These are phyloP conservation scores for Aspergillus bridgeri DNA, from an alignment of 495 filamentous ascomycete species.

Conservation along the genomic window DNA sequence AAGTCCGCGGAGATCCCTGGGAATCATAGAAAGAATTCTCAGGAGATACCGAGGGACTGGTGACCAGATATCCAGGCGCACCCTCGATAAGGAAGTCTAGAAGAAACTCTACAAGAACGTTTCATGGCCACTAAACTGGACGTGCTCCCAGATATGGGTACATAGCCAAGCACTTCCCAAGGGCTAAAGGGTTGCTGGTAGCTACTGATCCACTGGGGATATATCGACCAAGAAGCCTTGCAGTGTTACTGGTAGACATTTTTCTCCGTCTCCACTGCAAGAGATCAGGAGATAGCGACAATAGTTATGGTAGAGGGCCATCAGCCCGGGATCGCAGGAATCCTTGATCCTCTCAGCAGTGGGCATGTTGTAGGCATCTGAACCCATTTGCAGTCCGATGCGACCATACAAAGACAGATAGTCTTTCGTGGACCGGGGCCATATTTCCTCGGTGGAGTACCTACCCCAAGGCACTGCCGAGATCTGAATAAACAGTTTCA, in stretches of 20 bases:
- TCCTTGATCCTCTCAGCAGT: constrained; percentile 28
- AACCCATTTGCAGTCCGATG: constrained; percentile 28
- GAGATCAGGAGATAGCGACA: constrained; percentile 47
- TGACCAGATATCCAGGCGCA: constrained; percentile 32
- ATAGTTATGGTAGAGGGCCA: constrained; percentile 45
- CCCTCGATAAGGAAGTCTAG: constrained; percentile 46
- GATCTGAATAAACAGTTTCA: constrained; percentile 19
- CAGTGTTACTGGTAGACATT: constrained; percentile 49
- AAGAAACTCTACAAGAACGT: constrained; percentile 40
- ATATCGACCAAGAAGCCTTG: constrained; percentile 55
- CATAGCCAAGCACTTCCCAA: constrained; percentile 49
- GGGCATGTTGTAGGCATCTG: constrained; percentile 20
- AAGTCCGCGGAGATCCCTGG: constrained; percentile 25
- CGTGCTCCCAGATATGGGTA: constrained; percentile 45
- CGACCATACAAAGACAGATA: constrained; percentile 33
- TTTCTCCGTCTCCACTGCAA: constrained; percentile 34
- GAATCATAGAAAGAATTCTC: constrained; percentile 44
- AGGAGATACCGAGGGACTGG: constrained; percentile 47
- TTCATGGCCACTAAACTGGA: constrained; percentile 35
- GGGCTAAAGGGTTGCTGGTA: constrained; percentile 45
- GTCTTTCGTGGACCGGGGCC: constrained; percentile 26
- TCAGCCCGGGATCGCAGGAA: constrained; percentile 33
- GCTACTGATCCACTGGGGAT: constrained; percentile 42
- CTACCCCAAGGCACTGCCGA: constrained; percentile 18
- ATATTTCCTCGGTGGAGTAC: constrained; percentile 20